A percentile compares a stretch with the other conserved stretches of the same genome.
Conservation (phyloP, 768 basidiomycete species). For the Leucocoprinus sp. region DNA sequence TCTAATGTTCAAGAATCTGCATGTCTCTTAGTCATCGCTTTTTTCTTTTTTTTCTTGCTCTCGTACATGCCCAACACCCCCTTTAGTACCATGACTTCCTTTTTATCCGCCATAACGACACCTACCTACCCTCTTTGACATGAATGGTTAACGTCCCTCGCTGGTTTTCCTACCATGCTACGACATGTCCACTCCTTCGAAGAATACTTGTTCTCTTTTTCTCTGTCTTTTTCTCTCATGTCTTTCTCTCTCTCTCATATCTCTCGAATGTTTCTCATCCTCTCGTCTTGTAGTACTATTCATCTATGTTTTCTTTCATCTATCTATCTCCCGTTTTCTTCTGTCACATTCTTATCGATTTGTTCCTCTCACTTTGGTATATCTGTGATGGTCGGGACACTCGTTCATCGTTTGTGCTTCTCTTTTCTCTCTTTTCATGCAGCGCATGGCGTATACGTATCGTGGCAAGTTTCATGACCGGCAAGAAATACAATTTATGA, state of each 20-base stretch:
- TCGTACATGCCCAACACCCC: slow-evolving; percentile 10
- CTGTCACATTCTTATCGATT: slow-evolving; percentile 14
- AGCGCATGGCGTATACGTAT: slow-evolving; percentile 19
- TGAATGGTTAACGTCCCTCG: slow-evolving; percentile 16
- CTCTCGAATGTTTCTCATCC: slow-evolving; percentile 13
- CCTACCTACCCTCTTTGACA: slow-evolving; percentile 16
- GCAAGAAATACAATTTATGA: no score
- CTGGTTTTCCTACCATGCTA: slow-evolving; percentile 15
- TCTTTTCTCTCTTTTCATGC: slow-evolving; percentile 18
- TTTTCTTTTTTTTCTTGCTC: slow-evolving; percentile 10
- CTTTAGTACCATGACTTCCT: slow-evolving; percentile 5
- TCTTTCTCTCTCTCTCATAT: slow-evolving; percentile 9
- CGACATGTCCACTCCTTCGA: slow-evolving; percentile 12
- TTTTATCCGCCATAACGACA: slow-evolving; percentile 8
- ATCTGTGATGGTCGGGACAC: background rate
- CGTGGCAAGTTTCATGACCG: no score
- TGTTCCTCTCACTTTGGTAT: slow-evolving; percentile 14
- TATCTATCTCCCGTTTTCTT: slow-evolving; percentile 10
- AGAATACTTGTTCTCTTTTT: no score
- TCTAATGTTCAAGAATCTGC: slow-evolving; percentile 12
- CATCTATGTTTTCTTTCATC: slow-evolving; percentile 14
- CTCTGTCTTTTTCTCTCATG: no score
- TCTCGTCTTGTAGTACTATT: slow-evolving; percentile 15
- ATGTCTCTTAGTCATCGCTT: slow-evolving; percentile 12
- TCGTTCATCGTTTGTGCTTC: slow-evolving; percentile 19